Conservation (phyloP, 257 asterid genomes). For the Solanum boliviense region DNA sequence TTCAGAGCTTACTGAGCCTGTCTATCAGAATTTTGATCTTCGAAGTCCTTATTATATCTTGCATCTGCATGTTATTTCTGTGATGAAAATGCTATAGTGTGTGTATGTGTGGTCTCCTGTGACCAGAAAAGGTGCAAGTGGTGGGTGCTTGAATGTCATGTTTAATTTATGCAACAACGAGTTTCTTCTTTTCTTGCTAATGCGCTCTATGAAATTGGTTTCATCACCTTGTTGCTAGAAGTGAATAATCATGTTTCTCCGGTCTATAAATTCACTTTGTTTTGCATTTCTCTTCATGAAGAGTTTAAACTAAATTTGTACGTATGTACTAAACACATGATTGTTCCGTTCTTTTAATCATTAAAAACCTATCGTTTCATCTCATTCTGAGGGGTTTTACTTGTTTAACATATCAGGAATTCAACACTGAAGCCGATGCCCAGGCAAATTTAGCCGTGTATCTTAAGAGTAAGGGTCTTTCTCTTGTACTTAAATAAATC, state of each 20-base stretch:
- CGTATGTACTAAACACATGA: background rate
- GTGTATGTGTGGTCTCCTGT: background rate
- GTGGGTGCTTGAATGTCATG: background rate
- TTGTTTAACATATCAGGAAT: slow-evolving; percentile 33
- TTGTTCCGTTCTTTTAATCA: background rate
- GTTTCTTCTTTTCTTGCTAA: background rate
- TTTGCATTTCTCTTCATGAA: background rate
- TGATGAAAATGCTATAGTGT: background rate
- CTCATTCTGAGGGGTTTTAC: background rate
- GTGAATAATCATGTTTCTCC: background rate
- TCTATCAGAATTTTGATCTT: background rate
- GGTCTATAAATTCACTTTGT: background rate
- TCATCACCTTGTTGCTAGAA: background rate
- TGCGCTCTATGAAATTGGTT: background rate
- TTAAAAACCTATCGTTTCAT: background rate
- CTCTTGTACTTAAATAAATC: background rate
- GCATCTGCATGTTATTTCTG: background rate
- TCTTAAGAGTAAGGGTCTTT: slow-evolving; percentile 36
- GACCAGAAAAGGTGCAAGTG: background rate
- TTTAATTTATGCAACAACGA: background rate
- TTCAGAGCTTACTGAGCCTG: background rate
- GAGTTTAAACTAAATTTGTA: background rate
- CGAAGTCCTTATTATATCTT: background rate
- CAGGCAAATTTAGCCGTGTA: slow-evolving; percentile 82
- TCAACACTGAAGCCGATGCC: slow-evolving; percentile 80